Evolutionary conservation across 2,329 filamentous ascomycete species (phyloP), one percentile per base, ranked within the genome.

Genomic region (Pseudogymnoascus sp.): DNA sequence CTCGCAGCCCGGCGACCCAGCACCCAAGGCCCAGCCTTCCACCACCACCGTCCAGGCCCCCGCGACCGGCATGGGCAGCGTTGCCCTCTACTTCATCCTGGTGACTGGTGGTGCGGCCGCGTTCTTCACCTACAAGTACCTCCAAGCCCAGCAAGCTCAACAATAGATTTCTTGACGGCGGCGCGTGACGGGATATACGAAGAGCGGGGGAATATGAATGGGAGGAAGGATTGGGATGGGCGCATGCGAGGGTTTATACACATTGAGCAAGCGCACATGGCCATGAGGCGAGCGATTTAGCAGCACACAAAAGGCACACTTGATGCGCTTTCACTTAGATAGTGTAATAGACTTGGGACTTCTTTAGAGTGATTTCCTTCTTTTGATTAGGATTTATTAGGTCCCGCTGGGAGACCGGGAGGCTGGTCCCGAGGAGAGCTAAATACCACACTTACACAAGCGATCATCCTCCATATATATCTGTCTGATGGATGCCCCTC

Each of bases 121-220:
- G 65, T 97, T 90, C 78, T 83, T 83, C 69, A 89, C 83, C 70
- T 97, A 93, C 82, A 87, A 92, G 77, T 96, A 94, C 80, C 75
- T 95, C 69, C 86, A 93, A 11, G 38, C 28, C 47, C 28, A 33
- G 25, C n/a, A 14, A 14, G 4, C 25, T n/a, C 25, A 33, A 50
- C 25, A 50, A 54, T 54, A 33, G 14, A 50, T 50, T 54, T 33
- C 14, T 30, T 33, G 14, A 54, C 47, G 25, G 47, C 38, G 14
- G 25, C 28, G 47, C 47, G 47, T 54, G 47, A 54, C 25, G 47
- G 2, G 28, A 33, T 54, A 54, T 54, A 33, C 25, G 47, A 54
- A 22, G 25, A 6, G 4, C 2, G 20, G 20, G 20, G 20, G 43
- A n/a, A 33, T 54, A 12, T 33, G 30, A 3, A 33, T 33, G 41